Evolutionary conservation across 495 filamentous ascomycete genomes (phyloP).

Genomic region (Daldinia vernicosa): DNA sequence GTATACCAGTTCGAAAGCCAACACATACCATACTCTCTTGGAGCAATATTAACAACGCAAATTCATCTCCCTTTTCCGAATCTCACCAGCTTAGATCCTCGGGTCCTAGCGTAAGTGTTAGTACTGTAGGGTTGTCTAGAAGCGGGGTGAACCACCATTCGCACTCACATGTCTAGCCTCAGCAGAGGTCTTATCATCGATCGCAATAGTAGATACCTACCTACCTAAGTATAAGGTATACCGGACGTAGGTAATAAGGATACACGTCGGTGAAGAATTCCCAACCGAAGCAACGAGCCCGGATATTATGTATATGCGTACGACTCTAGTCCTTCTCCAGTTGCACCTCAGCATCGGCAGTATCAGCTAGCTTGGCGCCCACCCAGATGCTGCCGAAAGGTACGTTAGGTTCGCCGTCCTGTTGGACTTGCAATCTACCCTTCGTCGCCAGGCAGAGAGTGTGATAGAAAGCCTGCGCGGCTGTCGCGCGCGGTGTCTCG

Average conservation of each 20-base stretch:
- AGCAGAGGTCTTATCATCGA: not conserved
- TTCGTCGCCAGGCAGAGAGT: slow-evolving; percentile 75
- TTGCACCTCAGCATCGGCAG: not conserved
- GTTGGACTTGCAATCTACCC: slow-evolving; percentile 63
- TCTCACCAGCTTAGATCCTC: not conserved
- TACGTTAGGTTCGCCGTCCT: slow-evolving; percentile 50
- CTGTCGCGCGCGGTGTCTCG: slow-evolving; percentile 64
- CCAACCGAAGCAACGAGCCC: not conserved
- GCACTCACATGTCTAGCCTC: not conserved
- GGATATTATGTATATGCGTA: not conserved
- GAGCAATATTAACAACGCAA: not conserved
- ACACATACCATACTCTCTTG: not conserved
- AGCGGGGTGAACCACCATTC: not conserved
- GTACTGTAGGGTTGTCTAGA: not conserved
- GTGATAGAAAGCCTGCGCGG: slow-evolving; percentile 78
- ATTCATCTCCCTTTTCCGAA: not conserved
- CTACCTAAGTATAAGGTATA: not conserved
- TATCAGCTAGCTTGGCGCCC: slow-evolving; percentile 26
- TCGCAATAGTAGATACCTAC: not conserved
- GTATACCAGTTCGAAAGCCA: not conserved
- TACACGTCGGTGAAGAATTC: not conserved
- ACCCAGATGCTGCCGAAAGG: slow-evolving; percentile 54
- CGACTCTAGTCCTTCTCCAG: not conserved
- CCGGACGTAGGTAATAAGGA: not conserved
- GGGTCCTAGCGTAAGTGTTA: not conserved